Base-by-base conservation (phyloP, 2,329 filamentous ascomycete genomes). In the Talaromyces sp. region DNA sequence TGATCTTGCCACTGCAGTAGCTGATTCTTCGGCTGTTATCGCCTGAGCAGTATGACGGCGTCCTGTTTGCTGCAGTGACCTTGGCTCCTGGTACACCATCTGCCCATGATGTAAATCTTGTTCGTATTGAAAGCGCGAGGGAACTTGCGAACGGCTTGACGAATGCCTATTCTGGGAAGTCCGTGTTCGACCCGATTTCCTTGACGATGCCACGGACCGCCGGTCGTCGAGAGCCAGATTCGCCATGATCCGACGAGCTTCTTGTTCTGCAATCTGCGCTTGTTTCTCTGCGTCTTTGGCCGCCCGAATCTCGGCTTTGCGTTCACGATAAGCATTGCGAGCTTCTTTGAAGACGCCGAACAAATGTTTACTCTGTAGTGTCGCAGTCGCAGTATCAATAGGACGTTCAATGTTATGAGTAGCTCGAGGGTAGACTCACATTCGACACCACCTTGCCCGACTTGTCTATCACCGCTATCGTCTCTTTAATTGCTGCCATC, bases 281-380 rank as follows among this genome's bases (percentile, higher is more conserved):
- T 81, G 77, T 64, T 77, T 81, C 64, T 86, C 82, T 53, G 81
- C 78, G 67, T 87, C 85, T 66, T 85, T 83, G 64, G 89, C 84
- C 19, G 87, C 84, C 70, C 85, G 86, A 66, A 96, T 82, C 65
- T 91, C 85, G 6, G 89, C 88, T 73, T 95, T 96, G 69, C 89
- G 89, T 69, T 96, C 90, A 58, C 87, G 83, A 75, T 97, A 97
- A 59, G 89, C 89, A 56, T 87, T 85, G 70, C 90, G 91, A 63
- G 92, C 93, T 71, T 97, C 91, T 72, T 91, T 96, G 81, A 96
- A 95, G 69, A 97, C 88, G 70, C 86, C 87, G 69, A 95, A 84
- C 22, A 97, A 80, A 66, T 96, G 89, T 76, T 95, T 96, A 69
- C 91, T 91, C 91, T 95, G 68, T 36, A 57, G 19, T 39, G n/a